A percentile compares a stretch with the other conserved stretches of the same genome.
phyloP scores from a whole-genome alignment of 306 rosid genomes.

The Macrotyloma uniflorum region DNA sequence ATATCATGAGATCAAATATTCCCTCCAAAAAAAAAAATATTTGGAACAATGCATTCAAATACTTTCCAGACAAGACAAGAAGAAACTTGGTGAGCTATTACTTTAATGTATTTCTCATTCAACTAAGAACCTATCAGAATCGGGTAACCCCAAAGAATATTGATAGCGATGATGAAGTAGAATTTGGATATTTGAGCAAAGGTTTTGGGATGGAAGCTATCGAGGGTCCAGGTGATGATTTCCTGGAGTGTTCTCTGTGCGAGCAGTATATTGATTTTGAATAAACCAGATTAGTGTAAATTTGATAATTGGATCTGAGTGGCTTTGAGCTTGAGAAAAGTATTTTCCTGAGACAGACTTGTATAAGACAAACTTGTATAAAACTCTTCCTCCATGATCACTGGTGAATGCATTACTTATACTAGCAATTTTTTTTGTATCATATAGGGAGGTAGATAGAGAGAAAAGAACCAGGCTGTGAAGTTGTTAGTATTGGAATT shows the following conservation, averaged over 20 bases:
- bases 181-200: conserved; percentile 62
- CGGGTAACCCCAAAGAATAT: conserved; percentile 63
- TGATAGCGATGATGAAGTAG: conserved; percentile 84
- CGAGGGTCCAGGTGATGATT: conserved; percentile 37
- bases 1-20: conserved; percentile 47
- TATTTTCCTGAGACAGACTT: conserved; percentile 2
- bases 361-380: background rate
- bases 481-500: conserved; percentile 30
- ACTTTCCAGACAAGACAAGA: conserved; percentile 63
- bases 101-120: conserved; percentile 77
- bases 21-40: conserved; percentile 40
- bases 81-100: conserved; percentile 71
- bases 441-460: background rate
- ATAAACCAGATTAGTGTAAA: conserved; percentile 31
- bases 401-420: conserved; percentile 7
- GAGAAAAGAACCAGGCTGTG: background rate
- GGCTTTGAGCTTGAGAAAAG: conserved; percentile 19
- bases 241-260: conserved; percentile 55
- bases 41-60: conserved; percentile 47
- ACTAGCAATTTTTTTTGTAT: conserved; percentile 21
- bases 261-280: conserved; percentile 60
- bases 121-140: conserved; percentile 81
- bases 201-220: conserved; percentile 61
- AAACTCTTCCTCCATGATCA: conserved; percentile 19
- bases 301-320: conserved; percentile 31